Conservation (phyloP, 768 basidiomycete species). For the Candolleomyces aberdarensis region DNA sequence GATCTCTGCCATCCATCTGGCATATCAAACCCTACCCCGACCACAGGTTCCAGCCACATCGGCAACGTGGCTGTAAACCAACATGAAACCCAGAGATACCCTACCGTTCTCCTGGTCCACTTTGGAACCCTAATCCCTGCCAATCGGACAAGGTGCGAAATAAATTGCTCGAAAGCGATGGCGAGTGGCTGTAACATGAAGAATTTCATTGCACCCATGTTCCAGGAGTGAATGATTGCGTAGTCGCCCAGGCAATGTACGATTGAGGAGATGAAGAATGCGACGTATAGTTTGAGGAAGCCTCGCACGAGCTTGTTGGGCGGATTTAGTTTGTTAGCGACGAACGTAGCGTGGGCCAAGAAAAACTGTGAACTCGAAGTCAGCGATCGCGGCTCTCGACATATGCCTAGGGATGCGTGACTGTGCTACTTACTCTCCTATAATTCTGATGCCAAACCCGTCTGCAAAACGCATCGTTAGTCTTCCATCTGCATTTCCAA, state of each 20-base stretch:
- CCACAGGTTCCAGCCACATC: conserved; percentile 9
- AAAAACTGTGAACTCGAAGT: conserved; percentile 18
- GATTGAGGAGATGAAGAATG: conserved; percentile 29
- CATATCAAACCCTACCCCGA: conserved; percentile 1
- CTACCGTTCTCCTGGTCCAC: conserved; percentile 1
- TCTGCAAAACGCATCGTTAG: neutral
- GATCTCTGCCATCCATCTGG: neutral
- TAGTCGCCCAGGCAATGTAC: conserved; percentile 28
- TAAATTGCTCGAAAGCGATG: conserved; percentile 23
- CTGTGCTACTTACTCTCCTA: conserved; percentile 24
- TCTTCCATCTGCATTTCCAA: too few relatives aligned
- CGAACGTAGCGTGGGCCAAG: conserved; percentile 22
- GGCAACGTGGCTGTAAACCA: conserved; percentile 10
- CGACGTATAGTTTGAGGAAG: conserved; percentile 13
- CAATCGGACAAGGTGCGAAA: conserved; percentile 12
- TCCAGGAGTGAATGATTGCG: conserved; percentile 19
- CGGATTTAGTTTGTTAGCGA: conserved; percentile 10
- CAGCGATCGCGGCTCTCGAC: neutral
- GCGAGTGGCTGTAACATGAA: conserved; percentile 27
- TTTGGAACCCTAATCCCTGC: neutral
- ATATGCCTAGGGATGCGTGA: neutral
- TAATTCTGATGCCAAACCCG: conserved; percentile 36
- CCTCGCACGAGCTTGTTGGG: conserved; percentile 4
- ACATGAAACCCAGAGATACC: conserved; percentile 10
- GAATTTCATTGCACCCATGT: conserved; percentile 22